Evolutionary conservation across 306 rosid species (phyloP), one percentile per base, ranked within the genome.

Genomic region (Lithocarpus polystachyus): DNA sequence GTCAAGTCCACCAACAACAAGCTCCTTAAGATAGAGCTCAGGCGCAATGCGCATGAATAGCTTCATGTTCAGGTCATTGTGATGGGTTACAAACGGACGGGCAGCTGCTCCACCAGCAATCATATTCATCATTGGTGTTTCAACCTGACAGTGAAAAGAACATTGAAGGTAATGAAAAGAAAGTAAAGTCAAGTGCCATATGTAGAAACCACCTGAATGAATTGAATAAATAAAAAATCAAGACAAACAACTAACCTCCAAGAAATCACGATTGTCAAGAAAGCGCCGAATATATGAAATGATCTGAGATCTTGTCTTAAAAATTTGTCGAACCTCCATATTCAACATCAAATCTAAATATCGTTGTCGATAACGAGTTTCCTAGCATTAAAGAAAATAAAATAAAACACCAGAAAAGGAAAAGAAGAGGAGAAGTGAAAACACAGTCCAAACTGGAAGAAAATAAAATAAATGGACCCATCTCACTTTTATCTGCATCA

Each of bases 51-150:
- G 87, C 99, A 93, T 91, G 82, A 72, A 91, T 48, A 95, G 83
- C 62, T 81, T 89, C 99, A 93, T 90, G 87, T 93, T 90, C 55
- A 95, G 96, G 0, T 95, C 98, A 78, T 95, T 95, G 83, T 95
- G 99, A 82, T 88, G 91, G 26, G 99, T 95, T 23, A 88, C 92
- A 86, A 95, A 91, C 11, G 99, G 99, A 57, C 93, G 92, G 24
- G 99, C 99, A 31, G 98, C 97, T 71, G 98, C 99, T 74, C 98
- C 99, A 79, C 98, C 98, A 62, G 99, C 89, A 85, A 93, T 93
- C 97, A 90, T 92, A 82, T 93, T 95, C 99, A 95, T 90, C 98
- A 95, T 95, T 51, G 99, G 99, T 51, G 99, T 93, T 89, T 95
- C 99, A 76, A 95, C 99, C 99, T 95, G 75, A 73, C 45, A 74